Evolutionary conservation across 2,329 filamentous ascomycete genomes (phyloP), one percentile per base, ranked within the genome.

Genomic region (Fusarium newnesense): DNA sequence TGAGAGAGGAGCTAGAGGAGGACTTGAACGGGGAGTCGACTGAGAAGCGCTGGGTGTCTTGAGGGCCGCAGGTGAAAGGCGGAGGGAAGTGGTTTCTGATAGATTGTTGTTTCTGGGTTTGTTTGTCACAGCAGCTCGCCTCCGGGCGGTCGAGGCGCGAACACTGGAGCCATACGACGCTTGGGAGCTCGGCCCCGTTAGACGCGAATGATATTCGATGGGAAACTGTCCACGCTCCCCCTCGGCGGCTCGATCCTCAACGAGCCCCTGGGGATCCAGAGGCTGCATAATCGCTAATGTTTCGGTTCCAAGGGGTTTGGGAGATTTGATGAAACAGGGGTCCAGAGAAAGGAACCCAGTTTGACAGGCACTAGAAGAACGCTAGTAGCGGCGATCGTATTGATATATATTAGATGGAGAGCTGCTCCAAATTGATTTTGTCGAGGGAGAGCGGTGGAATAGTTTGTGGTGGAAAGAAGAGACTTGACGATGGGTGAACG

Each of bases 211-310:
- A 68, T 69, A 78, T 59, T 78, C 68, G 50, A 76, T 64, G 44
- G 61, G 72, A 65, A 73, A 64, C 36, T 75, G 71, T 64, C 68
- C 67, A 54, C 73, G 67, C 60, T 73, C 58, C 50, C 63, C 42
- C 54, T 64, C 49, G 37, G 54, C 47, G 60, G 60, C 64, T 73
- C 52, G 65, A 67, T 73, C 54, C 59, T 71, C 63, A 56, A 70
- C 46, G 52, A 74, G 66, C 72, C 74, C 75, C 75, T 78, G 76
- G 72, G 61, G 60, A 54, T 73, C 72, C 65, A 72, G 65, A 69
- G 69, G 68, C 72, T 77, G 76, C 79, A 80, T 80, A 72, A 75
- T 74, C 60, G 69, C 76, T 76, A 76, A 75, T 61, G 75, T 78
- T 77, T 78, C 70, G 74, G 63, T 66, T 69, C 64, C 72, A 67